Base-by-base conservation (phyloP, 257 asterid species). In the Solanum bulbocastanum region DNA sequence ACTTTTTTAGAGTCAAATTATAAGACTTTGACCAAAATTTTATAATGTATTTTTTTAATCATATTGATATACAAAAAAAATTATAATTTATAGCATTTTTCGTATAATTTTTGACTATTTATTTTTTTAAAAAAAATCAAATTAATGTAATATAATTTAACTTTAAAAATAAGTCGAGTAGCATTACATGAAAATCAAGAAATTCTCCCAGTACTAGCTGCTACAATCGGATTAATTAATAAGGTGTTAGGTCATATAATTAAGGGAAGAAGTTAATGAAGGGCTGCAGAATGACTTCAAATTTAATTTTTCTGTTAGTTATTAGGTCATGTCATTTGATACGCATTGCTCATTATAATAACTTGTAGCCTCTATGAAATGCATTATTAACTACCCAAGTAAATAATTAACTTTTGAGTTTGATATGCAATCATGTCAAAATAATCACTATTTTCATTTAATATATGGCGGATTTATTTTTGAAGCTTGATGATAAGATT, bases 361-460 rank as follows among this genome's bases (percentile, higher is more conserved):
- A 36, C 32, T 74, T 74, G 27, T 74, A 74, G 52, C 20, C 58
- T 75, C 39, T 75, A 74, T 12, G 82, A 36, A 15, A 73, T 73
- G 16, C 27, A 58, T 10, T 56, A 56, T 36, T 20, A 73, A 74
- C 82, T 74, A 74, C 49, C 49, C 15, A 22, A 37, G 58, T 75
- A 75, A 27, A 75, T 56, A 75, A 39, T 39, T 6, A 75, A 75
- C 22, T 27, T 76, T 76, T 25, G 62, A 42, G 15, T 78, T 42
- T 78, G 84, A 78, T 78, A 25, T 42, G 37, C 13, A 72, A 85
- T 85, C 69, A 30, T 32, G 52, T 86, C 72, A 18, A 71, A 86
- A 44, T 0, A 86, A 44, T 11, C 69, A 44, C 4, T 86, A 71
- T 30, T 39, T 39, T 69, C 13, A 68, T 66, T 86, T 3, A n/a